These are phyloP conservation scores for Aspergillus sp. DNA, from an alignment of 2,329 filamentous ascomycete genomes.

Conservation along the genomic window DNA sequence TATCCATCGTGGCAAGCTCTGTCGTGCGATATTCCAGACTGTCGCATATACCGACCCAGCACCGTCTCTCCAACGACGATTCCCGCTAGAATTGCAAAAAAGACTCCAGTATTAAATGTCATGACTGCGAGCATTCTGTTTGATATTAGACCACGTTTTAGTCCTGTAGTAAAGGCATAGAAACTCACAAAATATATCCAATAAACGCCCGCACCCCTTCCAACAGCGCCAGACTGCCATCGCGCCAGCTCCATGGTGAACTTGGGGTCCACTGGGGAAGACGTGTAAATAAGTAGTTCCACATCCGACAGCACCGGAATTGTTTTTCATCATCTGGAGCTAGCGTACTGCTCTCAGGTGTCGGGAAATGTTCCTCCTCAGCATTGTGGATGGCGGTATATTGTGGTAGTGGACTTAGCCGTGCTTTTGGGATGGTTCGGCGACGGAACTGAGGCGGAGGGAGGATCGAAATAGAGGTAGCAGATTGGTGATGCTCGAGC, in stretches of 20 bases:
- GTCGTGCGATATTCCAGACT: slow-evolving; percentile 8
- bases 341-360: too few species aligned
- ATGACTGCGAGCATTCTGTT: slow-evolving; percentile 18
- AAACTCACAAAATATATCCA: slow-evolving; percentile 11
- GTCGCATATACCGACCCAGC: slow-evolving; percentile 9
- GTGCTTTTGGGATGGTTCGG: neutral
- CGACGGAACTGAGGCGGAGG: neutral
- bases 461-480: neutral
- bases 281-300: neutral
- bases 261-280: neutral
- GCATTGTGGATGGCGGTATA: neutral
- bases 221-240: slow-evolving; percentile 3
- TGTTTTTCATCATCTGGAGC: neutral
- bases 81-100: slow-evolving; percentile 12
- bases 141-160: too few species aligned
- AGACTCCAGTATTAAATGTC: slow-evolving; percentile 15
- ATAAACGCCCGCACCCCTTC: slow-evolving; percentile 10
- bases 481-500: neutral
- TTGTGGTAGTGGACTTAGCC: slow-evolving; percentile 8
- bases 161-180: neutral
- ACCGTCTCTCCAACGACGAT: slow-evolving; percentile 11
- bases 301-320: neutral
- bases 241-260: neutral
- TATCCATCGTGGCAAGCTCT: slow-evolving; percentile 12
- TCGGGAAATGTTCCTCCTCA: neutral